Conservation (phyloP, 306 rosid genomes). For the Cicer chorassanicum region DNA sequence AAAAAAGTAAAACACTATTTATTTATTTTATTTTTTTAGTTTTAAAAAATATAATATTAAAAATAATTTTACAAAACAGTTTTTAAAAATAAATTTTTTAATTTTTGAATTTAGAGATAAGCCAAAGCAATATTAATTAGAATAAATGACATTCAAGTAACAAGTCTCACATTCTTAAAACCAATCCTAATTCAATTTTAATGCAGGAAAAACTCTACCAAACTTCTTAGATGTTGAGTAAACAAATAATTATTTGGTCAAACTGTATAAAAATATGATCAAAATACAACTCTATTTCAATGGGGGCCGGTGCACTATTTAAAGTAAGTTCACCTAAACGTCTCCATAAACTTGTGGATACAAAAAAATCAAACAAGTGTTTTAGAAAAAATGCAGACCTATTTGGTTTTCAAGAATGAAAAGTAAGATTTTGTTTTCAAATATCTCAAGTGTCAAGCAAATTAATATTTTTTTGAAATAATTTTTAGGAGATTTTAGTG, state of each 20-base stretch:
- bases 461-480: no score
- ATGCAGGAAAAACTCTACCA: neutral
- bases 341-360: neutral
- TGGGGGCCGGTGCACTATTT: neutral
- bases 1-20: no score
- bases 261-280: neutral
- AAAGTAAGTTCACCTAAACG: neutral
- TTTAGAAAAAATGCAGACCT: neutral
- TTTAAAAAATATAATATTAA: no score
- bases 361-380: neutral
- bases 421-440: neutral
- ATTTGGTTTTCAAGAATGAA: neutral
- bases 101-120: no score
- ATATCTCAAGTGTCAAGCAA: no score
- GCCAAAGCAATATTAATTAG: no score
- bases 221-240: neutral
- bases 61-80: no score
- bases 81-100: no score
- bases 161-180: neutral
- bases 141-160: no score
- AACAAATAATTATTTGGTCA: neutral
- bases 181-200: neutral
- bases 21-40: no score
- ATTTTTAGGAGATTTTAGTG: no score
- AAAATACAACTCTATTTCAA: neutral